Conservation (phyloP, 2,329 filamentous ascomycete genomes). For the Pseudogymnoascus sp. region DNA sequence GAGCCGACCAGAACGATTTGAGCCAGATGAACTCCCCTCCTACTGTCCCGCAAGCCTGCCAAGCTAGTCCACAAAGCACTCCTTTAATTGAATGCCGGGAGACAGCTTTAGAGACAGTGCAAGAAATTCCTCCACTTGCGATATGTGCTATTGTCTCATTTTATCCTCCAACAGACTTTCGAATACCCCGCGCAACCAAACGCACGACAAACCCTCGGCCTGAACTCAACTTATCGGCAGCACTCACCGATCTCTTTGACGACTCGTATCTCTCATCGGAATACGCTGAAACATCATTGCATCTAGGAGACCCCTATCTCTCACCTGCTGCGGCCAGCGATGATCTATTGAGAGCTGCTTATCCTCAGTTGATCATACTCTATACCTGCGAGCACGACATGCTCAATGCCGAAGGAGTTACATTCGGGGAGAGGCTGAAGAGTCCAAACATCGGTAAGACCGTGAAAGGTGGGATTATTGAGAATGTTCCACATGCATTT, state of each 20-base stretch:
- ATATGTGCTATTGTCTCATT: constrained; percentile 50
- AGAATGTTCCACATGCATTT: constrained; percentile 56
- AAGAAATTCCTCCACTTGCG: constrained; percentile 34
- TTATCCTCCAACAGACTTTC: constrained; percentile 58
- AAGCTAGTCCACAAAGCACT: background rate
- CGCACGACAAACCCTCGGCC: constrained; percentile 46
- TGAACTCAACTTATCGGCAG: constrained; percentile 50
- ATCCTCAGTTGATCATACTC: constrained; percentile 48
- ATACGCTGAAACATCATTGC: constrained; percentile 31
- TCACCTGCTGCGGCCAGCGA: constrained; percentile 52
- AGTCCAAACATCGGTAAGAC: constrained; percentile 43
- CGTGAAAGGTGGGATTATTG: constrained; percentile 51
- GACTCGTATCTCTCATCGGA: constrained; percentile 52
- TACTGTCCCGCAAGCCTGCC: background rate
- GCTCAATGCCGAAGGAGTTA: constrained; percentile 53
- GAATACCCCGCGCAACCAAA: constrained; percentile 47
- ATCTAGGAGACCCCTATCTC: constrained; percentile 47
- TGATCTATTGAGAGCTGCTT: constrained; percentile 37
- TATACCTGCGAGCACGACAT: constrained; percentile 61
- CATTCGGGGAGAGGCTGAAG: constrained; percentile 52
- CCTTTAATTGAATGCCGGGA: constrained; percentile 25
- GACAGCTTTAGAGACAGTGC: constrained; percentile 25
- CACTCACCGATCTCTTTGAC: constrained; percentile 57
- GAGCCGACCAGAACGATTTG: background rate
- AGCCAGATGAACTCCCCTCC: background rate